Percentiles rank a stretch among this genome's conserved stretches.
Evolutionary conservation across 208 protist genomes (phyloP).

Genomic region (Trypanosoma caninum): DNA sequence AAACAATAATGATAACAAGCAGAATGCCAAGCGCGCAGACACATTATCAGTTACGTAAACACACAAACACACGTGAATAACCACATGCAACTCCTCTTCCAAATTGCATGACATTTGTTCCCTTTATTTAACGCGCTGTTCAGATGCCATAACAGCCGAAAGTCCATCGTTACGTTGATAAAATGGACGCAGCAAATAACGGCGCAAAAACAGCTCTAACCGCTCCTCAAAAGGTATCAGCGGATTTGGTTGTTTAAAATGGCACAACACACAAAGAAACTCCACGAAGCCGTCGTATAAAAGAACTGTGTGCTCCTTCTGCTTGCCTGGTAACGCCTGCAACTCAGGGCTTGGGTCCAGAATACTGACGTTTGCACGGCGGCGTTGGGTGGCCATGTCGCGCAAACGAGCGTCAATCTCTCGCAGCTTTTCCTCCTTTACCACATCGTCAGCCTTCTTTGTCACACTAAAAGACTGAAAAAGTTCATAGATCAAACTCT

Average conservation of each 20-base stretch:
- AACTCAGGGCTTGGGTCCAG: conserved; percentile 38
- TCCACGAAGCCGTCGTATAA: conserved; percentile 76
- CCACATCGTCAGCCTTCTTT: conserved; percentile 28
- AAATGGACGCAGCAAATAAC: conserved; percentile 73
- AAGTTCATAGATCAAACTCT: conserved; percentile 78
- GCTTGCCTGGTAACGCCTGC: conserved; percentile 4
- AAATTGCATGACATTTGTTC: too few species aligned
- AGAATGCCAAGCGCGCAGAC: not conserved
- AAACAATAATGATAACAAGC: conserved; percentile 1
- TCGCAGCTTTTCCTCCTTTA: conserved; percentile 50
- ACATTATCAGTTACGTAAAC: too few species aligned
- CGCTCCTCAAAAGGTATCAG: conserved; percentile 71
- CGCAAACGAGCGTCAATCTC: conserved; percentile 59
- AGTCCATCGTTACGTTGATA: conserved; percentile 52
- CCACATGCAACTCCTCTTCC: too few species aligned
- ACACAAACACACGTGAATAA: not conserved
- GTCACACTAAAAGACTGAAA: conserved; percentile 67
- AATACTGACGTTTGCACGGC: conserved; percentile 54
- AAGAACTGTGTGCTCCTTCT: conserved; percentile 50
- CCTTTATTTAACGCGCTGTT: too few species aligned
- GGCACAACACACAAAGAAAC: conserved; percentile 80
- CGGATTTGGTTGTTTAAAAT: conserved; percentile 87
- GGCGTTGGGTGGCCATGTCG: conserved; percentile 13
- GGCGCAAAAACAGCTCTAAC: conserved; percentile 62
- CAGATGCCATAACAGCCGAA: conserved; percentile 27